Conservation (phyloP, 1,284 basidiomycete genomes). For the Cryptococcus floricola region DNA sequence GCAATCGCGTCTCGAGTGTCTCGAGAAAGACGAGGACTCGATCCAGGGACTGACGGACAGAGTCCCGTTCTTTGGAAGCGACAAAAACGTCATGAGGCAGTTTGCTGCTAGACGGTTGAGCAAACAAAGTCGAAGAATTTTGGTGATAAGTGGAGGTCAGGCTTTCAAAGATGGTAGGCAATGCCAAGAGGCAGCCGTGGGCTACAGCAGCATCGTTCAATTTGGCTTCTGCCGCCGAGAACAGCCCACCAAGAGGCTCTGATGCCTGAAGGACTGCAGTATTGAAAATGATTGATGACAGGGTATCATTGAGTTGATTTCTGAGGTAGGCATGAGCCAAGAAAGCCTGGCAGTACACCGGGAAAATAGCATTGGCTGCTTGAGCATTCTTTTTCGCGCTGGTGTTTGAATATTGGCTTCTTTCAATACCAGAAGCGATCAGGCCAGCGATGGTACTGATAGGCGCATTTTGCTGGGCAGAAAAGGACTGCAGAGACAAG, state of each 20-base stretch:
- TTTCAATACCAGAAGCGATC: neutral
- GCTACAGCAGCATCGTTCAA: neutral
- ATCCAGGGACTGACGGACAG: slow-evolving; percentile 22
- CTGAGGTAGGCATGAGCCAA: slow-evolving; percentile 15
- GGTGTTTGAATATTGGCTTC: slow-evolving; percentile 3
- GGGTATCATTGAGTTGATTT: slow-evolving; percentile 11
- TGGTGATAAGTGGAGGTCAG: slow-evolving; percentile 22
- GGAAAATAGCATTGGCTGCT: slow-evolving; percentile 17
- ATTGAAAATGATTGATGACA: slow-evolving; percentile 26
- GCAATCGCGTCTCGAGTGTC: slow-evolving; percentile 11
- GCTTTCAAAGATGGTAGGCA: slow-evolving; percentile 23
- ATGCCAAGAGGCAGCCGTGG: slow-evolving; percentile 1
- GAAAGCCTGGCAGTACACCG: slow-evolving; percentile 16
- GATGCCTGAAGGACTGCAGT: slow-evolving; percentile 20
- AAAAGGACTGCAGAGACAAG: neutral
- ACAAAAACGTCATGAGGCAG: slow-evolving; percentile 34
- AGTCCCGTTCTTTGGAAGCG: slow-evolving; percentile 30
- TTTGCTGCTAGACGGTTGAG: slow-evolving; percentile 26
- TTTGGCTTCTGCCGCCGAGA: neutral
- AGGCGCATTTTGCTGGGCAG: neutral
- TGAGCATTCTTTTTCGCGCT: slow-evolving; percentile 35
- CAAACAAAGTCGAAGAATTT: slow-evolving; percentile 32
- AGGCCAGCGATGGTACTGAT: neutral
- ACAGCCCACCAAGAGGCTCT: slow-evolving; percentile 18
- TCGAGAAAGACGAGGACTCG: slow-evolving; percentile 17